Evolutionary conservation across 2,329 filamentous ascomycete genomes (phyloP), one percentile per base, ranked within the genome.

Genomic region (Aureobasidium sp.): DNA sequence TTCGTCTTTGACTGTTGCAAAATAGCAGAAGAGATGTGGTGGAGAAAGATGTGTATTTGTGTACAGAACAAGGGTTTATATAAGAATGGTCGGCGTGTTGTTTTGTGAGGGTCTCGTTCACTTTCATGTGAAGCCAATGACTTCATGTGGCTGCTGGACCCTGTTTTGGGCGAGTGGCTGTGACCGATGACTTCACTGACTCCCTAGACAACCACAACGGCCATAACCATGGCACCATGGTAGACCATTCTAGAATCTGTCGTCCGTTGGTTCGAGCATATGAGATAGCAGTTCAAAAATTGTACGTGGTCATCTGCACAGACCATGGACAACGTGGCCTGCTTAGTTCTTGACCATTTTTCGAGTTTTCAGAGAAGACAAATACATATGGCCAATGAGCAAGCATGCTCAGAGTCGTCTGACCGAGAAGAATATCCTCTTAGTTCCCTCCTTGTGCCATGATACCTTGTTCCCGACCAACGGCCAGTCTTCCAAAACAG

Each of bases 401-500:
- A 10, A 21, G n/a, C 10, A 34, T 14, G 6, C 11, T 21, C 21
- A 41, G 3, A 54, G 19, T 25, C 55, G 42, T 14, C 51, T 44
- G 30, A 56, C 51, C 14, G 44, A 40, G 16, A 56, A 56, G 38
- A 35, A 32, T 2, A 54, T 45, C 21, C 45, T 41, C 30, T 52
- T 44, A 2, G 47, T 47, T 8, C 55, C 55, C 27, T 56, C 55
- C 16, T 17, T 38, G 10, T 56, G 42, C 55, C 52, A 44, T 44
- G 24, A n/a, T 8, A 32, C 39, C 25, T 40, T 48, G 8, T 16
- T 24, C 4, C n/a, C 16, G 25, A 32, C 22, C 22, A 27, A 10
- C 2, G 37, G 35, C 53, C 53, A 55, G 12, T 55, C 45, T 58
- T 37, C 59, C 60, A 53, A 64, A 51, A 11, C 53, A 29, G 63